Evolutionary conservation across 2,329 filamentous ascomycete genomes (phyloP).

Genomic region (Hysterium pulicare): DNA sequence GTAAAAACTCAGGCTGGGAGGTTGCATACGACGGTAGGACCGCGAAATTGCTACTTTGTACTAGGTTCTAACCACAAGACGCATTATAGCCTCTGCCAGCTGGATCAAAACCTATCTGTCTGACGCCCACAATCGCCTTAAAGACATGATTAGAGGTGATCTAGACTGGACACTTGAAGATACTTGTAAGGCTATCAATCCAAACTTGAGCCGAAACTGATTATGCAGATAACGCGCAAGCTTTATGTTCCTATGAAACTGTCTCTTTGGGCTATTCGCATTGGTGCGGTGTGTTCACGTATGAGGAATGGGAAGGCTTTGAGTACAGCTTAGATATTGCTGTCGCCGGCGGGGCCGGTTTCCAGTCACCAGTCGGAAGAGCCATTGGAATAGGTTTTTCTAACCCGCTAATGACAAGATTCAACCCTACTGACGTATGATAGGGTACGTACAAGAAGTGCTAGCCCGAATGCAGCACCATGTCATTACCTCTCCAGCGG

Average conservation of each 20-base stretch:
- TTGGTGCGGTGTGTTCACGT: constrained; percentile 73
- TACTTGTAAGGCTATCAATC: constrained; percentile 21
- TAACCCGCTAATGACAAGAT: background rate
- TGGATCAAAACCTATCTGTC: constrained; percentile 65
- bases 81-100: constrained; percentile 47
- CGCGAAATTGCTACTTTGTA: background rate
- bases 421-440: constrained; percentile 3
- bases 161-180: constrained; percentile 34
- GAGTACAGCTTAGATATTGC: constrained; percentile 67
- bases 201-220: background rate
- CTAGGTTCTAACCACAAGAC: constrained; percentile 3
- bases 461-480: constrained; percentile 68
- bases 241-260: constrained; percentile 73
- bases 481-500: constrained; percentile 41
- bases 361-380: constrained; percentile 63
- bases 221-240: constrained; percentile 62
- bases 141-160: constrained; percentile 45
- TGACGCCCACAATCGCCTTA: constrained; percentile 61
- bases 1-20: constrained; percentile 56
- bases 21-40: constrained; percentile 49
- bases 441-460: constrained; percentile 62
- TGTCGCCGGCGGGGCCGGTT: constrained; percentile 61
- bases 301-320: constrained; percentile 69
- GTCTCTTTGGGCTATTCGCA: constrained; percentile 71
- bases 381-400: constrained; percentile 68